Base-by-base conservation (phyloP, 345 rosid genomes). In the Hibiscus trionum region DNA sequence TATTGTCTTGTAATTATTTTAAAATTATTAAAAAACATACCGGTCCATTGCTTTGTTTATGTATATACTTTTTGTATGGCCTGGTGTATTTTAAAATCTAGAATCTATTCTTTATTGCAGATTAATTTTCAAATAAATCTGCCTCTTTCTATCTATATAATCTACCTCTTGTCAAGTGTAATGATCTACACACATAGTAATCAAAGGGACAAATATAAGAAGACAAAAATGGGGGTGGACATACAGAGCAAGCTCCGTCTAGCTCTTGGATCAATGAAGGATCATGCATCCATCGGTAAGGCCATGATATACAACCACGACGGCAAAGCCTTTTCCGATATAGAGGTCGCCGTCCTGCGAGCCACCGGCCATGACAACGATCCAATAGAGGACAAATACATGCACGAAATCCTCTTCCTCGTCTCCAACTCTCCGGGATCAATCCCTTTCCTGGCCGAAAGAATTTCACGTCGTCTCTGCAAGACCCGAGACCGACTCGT, bases 351-450 rank as follows among this genome's bases (percentile, higher is more conserved):
- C 0, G 89, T 92, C 58, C 78, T 92, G 31, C 88, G 97, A 11
- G 97, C 97, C 33, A 90, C 97, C 3, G 79, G 85, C 62, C 96
- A 92, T 64, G 86, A 87, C 70, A 56, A 77, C 62, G 75, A 75
- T 61, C 90, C 90, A 72, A 78, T 88, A 26, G 88, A 87, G 39
- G 96, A 90, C 86, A 80, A 85, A 74, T 76, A 86, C 79, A 82
- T 87, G 88, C 96, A 86, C 72, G 90, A 88, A 83, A 92, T 92
- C 83, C 92, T 92, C 74, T 92, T 90, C 83, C 82, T 88, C 24
- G 97, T 85, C 71, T 86, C 97, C 0, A 85, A 88, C 78, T 80
- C 86, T 4, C 83, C 87, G 0, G 90, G 82, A 4, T 86, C 96
- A 21, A 75, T 87, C 81, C 87, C 88, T 73, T 92, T 90, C 72